Conservation (phyloP, 2,329 filamentous ascomycete genomes). For the Phialophora verrucosa region DNA sequence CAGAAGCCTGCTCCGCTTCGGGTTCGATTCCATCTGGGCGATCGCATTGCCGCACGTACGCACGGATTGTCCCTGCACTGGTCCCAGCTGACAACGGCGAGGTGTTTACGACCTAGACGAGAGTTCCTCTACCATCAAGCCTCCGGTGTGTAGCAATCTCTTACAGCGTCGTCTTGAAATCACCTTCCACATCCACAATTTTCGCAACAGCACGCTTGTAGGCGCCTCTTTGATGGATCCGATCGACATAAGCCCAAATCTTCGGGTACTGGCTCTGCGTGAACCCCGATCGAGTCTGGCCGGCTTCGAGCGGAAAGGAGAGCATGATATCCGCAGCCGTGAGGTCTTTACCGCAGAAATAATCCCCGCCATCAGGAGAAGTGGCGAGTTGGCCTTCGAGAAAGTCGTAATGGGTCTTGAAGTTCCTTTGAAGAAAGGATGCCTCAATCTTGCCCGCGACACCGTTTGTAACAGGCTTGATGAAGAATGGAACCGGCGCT, state of each 20-base stretch:
- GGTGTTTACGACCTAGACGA: background rate
- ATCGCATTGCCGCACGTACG: background rate
- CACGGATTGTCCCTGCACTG: background rate
- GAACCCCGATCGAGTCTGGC: conserved; percentile 43
- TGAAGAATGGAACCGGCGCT: conserved; percentile 69
- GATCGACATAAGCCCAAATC: conserved; percentile 46
- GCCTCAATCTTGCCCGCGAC: conserved; percentile 57
- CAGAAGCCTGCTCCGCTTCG: background rate
- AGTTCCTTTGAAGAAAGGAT: conserved; percentile 49
- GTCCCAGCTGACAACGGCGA: background rate
- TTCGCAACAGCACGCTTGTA: conserved; percentile 50
- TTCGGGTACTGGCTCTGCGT: conserved; percentile 47
- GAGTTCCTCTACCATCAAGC: background rate
- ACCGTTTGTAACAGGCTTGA: conserved; percentile 66
- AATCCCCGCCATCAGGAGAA: conserved; percentile 48
- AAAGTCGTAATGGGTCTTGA: conserved; percentile 51
- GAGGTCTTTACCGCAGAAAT: conserved; percentile 52
- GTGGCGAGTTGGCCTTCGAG: conserved; percentile 53
- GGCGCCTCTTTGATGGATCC: conserved; percentile 46
- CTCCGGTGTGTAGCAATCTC: background rate
- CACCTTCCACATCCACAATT: conserved; percentile 50
- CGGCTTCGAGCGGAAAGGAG: conserved; percentile 53
- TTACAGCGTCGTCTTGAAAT: conserved; percentile 37
- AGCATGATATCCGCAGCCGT: conserved; percentile 56
- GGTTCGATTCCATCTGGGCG: background rate